Conservation (phyloP, 345 rosid species). For the Fremontodendron californicum region DNA sequence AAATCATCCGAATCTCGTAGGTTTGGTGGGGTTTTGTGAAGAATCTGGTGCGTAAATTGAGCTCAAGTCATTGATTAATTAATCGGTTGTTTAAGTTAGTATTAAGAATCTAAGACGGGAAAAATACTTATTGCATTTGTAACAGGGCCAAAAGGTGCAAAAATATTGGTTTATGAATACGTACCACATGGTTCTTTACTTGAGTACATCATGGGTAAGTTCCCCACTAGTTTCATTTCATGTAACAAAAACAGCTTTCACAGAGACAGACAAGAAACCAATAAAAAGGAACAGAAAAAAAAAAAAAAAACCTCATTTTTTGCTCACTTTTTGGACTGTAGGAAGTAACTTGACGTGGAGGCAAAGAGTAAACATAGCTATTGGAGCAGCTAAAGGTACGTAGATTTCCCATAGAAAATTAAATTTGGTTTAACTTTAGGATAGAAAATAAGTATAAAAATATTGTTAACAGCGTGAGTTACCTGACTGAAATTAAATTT, state of each 20-base stretch:
- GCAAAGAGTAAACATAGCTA: slow-evolving; percentile 54
- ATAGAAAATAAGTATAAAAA: not conserved
- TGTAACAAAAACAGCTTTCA: not conserved
- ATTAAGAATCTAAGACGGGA: not conserved
- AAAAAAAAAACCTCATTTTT: not conserved
- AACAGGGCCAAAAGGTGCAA: slow-evolving; percentile 43
- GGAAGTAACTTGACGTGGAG: slow-evolving; percentile 54
- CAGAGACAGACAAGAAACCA: too few species aligned
- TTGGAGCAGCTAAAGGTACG: slow-evolving; percentile 70
- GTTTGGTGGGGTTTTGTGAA: slow-evolving; percentile 62
- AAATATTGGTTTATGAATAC: slow-evolving; percentile 50
- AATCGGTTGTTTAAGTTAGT: not conserved
- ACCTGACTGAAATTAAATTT: not conserved
- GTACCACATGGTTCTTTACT: slow-evolving; percentile 57
- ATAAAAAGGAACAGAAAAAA: not conserved
- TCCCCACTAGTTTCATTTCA: not conserved
- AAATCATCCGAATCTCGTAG: slow-evolving; percentile 49
- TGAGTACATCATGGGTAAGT: slow-evolving; percentile 49
- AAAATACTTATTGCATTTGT: not conserved
- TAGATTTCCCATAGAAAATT: not conserved
- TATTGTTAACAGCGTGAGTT: not conserved
- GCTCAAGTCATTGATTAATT: not conserved
- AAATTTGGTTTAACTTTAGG: not conserved
- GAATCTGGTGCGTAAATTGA: slow-evolving; percentile 36
- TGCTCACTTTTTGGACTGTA: slow-evolving; percentile 11